Evolutionary conservation across 2,329 filamentous ascomycete species (phyloP), one percentile per base, ranked within the genome.

Genomic region (Macroventuria anomochaeta): DNA sequence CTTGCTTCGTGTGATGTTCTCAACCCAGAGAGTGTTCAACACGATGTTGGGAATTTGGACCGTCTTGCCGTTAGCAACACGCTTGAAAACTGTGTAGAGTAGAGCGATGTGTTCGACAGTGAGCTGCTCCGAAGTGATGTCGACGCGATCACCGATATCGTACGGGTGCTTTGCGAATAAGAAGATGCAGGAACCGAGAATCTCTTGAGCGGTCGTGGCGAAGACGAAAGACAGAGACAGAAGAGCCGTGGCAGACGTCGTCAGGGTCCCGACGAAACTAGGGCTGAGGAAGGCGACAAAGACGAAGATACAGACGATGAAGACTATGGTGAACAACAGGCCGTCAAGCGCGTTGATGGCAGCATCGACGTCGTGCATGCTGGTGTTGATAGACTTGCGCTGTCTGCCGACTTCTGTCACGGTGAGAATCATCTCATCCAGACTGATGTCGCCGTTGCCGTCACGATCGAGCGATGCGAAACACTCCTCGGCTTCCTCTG

Each of bases 141-240:
- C 92, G 36, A 97, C 90, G 21, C 95, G 88, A 73, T 99, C 95
- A 57, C 93, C 93, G 18, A 97, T 92, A 72, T 99, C 95, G 73
- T 90, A 97, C 0, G 95, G 93, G 73, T 99, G 95, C 80, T 99
- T 99, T 80, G 97, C 91, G 68, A 99, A 99, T 1, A 99, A 80
- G 80, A 99, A 99, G 69, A 99, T 96, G 79, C 93, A 97, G 31
- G 93, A 97, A 68, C 93, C 93, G n/a, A 99, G 85, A 59, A 99
- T 89, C 75, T 99, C 95, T 76, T 97, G 93, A 3, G 89, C 88
- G 1, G 93, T 97, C 50, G 89, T 88, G 20, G 93, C 88, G 74
- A 99, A 97, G 64, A 97, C 89, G 78, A 99, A 99, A 3, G 93
- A 97, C n/a, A 97, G 80, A 5, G 93, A 97, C 8, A 99, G 85